Evolutionary conservation across 208 protist species (phyloP), one percentile per base, ranked within the genome.

Genomic region (Wallacemonas rigidus): DNA sequence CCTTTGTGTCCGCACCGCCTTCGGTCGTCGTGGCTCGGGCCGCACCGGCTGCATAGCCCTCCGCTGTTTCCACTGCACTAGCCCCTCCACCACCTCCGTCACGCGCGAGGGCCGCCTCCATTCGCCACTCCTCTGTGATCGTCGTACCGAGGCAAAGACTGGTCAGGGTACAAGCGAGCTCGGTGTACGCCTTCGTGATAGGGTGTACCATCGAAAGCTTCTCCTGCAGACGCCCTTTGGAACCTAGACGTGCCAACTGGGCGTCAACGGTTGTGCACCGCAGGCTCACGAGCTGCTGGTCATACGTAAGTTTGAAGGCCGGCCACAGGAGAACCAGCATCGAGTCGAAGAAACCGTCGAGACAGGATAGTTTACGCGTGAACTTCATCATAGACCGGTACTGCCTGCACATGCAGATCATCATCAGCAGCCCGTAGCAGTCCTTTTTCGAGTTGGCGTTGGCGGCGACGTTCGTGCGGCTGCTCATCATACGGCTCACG

Each of bases 341-440:
- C 2, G 90, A 91, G 69, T 93, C 86, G 65, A 89, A 95, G 57
- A 95, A 92, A n/a, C 82, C 71, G 70, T 95, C 88, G 2, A 95
- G 80, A 60, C 90, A 95, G 8, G 80, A 79, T 11, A 95, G 76
- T 57, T 85, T 76, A 6, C 90, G 80, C 26, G 75, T 79, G 57
- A 83, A 76, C 48, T 85, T 85, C 90, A 95, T 95, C 39, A 89
- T 76, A 36, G 77, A 86, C 56, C 84, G 81, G 68, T 90, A 95
- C 61, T 93, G 88, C 77, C 92, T 78, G 60, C 90, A 95, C 26
- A 92, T 56, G 6, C 90, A 82, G 61, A 96, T 91, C 26, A 96
- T 69, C 14, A 87, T 71, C 12, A 96, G 67, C 11, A 96, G 70
- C 11, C 91, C 91, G 79, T 93, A 95, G 44, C 74, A 83, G 65